These are phyloP conservation scores for Smittium culicis DNA, from an alignment of 371 early-diverging fungal genomes.

Conservation along the genomic window DNA sequence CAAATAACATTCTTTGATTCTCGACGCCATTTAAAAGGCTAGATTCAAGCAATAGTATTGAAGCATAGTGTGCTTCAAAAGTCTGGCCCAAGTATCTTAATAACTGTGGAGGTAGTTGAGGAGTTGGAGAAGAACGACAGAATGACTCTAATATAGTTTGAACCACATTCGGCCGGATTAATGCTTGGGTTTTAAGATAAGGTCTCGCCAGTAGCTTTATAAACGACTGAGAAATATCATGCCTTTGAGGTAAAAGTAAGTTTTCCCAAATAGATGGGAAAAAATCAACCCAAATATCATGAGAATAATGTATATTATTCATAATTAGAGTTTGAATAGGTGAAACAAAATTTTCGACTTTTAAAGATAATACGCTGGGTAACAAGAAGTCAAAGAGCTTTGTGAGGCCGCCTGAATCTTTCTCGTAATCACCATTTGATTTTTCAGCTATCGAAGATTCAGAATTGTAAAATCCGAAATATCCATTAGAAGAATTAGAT, in stretches of 20 bases:
- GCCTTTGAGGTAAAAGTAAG: slow-evolving; percentile 55
- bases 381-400: background rate
- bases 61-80: slow-evolving; percentile 82
- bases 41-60: slow-evolving; percentile 31
- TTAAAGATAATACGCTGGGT: slow-evolving; percentile 4
- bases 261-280: slow-evolving; percentile 76
- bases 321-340: slow-evolving; percentile 57
- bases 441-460: background rate
- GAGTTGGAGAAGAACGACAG: slow-evolving; percentile 49
- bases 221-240: slow-evolving; percentile 65
- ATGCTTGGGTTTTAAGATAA: slow-evolving; percentile 70
- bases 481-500: background rate
- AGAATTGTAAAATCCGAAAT: background rate
- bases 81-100: slow-evolving; percentile 80
- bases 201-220: slow-evolving; percentile 77
- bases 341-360: slow-evolving; percentile 36
- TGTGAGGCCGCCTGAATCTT: background rate
- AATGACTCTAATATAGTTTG: slow-evolving; percentile 79
- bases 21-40: slow-evolving; percentile 17
- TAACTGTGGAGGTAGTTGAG: slow-evolving; percentile 80
- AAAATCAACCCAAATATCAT: slow-evolving; percentile 67
- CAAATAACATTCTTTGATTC: slow-evolving; percentile 52
- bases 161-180: slow-evolving; percentile 78
- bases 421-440: background rate
- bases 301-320: slow-evolving; percentile 49